Percentiles rank a stretch among this genome's conserved stretches.
phyloP scores from a whole-genome alignment of 2,329 filamentous ascomycete genomes.

The Pseudopyrenochaeta lycopersici region DNA sequence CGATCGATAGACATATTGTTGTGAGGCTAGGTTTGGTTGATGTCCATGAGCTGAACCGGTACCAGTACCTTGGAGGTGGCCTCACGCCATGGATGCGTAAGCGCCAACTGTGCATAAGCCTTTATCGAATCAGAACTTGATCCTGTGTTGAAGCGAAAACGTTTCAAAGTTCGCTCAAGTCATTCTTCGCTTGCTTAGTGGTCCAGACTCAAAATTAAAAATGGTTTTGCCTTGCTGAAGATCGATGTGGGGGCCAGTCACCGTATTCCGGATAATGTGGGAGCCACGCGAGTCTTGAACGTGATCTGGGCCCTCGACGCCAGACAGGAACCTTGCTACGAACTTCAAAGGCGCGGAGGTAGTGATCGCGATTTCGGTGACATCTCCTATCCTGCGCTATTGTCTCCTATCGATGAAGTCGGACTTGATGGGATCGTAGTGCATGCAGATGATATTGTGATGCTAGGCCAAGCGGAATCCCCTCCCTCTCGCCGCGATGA shows the following conservation, averaged over 20 bases:
- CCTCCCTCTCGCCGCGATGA: constrained; percentile 25
- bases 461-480: constrained; percentile 32
- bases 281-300: background rate
- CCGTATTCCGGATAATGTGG: background rate
- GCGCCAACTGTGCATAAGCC: constrained; percentile 9
- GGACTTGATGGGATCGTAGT: constrained; percentile 20
- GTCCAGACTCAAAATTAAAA: background rate
- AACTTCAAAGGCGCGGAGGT: background rate
- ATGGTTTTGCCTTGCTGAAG: background rate
- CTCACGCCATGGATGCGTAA: background rate
- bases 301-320: constrained; percentile 1
- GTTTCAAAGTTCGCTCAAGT: constrained; percentile 3
- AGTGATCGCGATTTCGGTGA: background rate
- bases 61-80: background rate
- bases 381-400: background rate
- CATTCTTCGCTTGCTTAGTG: background rate
- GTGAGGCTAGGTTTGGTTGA: background rate
- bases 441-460: constrained; percentile 34
- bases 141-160: background rate
- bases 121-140: constrained; percentile 2
- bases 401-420: background rate
- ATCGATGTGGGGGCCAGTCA: background rate
- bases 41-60: background rate
- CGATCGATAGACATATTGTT: too few relatives aligned
- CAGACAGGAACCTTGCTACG: background rate